Conservation (phyloP, 1,284 basidiomycete genomes). For the Boletellus deceptivus region DNA sequence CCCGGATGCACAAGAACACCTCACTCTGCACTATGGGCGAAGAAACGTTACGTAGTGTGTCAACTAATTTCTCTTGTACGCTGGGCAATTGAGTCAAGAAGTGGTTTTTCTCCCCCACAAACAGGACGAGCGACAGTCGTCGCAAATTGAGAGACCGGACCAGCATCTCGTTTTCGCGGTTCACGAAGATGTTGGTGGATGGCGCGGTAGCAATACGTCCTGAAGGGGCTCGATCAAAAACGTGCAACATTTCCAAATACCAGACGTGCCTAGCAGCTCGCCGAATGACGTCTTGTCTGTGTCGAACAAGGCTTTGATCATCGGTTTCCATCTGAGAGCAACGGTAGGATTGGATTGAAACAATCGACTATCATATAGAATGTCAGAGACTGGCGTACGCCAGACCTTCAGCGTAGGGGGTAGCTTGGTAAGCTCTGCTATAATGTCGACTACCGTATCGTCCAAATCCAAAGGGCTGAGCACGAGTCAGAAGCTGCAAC, state of each 20-base stretch:
- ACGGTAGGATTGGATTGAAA: constrained; percentile 70
- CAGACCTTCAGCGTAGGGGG: constrained; percentile 83
- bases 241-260: constrained; percentile 5
- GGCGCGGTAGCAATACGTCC: constrained; percentile 83
- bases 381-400: constrained; percentile 78
- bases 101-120: constrained; percentile 85
- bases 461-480: constrained; percentile 71
- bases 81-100: constrained; percentile 87
- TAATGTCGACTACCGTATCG: constrained; percentile 60
- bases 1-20: constrained; percentile 90
- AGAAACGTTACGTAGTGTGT: constrained; percentile 79
- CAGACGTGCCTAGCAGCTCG: constrained; percentile 72
- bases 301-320: constrained; percentile 81
- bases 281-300: constrained; percentile 84
- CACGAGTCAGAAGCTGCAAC: constrained; percentile 3
- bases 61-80: constrained; percentile 96
- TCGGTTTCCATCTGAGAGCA: constrained; percentile 70
- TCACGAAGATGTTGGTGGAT: constrained; percentile 96
- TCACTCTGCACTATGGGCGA: constrained; percentile 90
- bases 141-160: constrained; percentile 87
- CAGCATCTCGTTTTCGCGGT: constrained; percentile 91
- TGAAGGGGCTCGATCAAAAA: constrained; percentile 31
- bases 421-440: constrained; percentile 78
- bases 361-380: constrained; percentile 83
- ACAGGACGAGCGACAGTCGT: constrained; percentile 82